These are phyloP conservation scores for Cladosporium cucumerinum DNA, from an alignment of 2,329 filamentous ascomycete genomes.

Conservation along the genomic window DNA sequence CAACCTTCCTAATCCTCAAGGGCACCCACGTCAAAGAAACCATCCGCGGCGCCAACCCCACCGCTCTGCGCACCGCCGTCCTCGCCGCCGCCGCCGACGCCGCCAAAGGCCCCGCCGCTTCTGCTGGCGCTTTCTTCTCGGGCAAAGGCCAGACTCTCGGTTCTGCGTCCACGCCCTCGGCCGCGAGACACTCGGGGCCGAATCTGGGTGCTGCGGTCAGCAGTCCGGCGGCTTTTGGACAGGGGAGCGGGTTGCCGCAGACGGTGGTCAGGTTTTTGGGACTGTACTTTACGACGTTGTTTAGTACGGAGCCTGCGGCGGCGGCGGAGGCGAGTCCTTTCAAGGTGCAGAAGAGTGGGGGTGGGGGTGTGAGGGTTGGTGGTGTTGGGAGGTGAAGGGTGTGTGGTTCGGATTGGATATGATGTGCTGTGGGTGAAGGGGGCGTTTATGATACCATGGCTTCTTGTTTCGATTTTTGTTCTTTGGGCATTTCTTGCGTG, in stretches of 20 bases:
- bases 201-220: conserved; percentile 26
- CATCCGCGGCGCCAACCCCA: conserved; percentile 48
- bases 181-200: conserved; percentile 22
- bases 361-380: conserved; percentile 7
- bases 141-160: conserved; percentile 44
- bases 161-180: conserved; percentile 18
- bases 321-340: conserved; percentile 46
- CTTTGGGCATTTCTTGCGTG: not conserved
- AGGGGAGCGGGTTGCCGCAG: conserved; percentile 38
- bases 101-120: conserved; percentile 31
- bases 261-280: conserved; percentile 45
- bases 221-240: conserved; percentile 30
- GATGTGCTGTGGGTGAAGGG: not conserved
- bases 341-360: conserved; percentile 14
- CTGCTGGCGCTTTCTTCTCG: conserved; percentile 34
- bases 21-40: conserved; percentile 44
- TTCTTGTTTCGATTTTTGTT: not conserved
- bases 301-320: conserved; percentile 43
- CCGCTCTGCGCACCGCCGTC: conserved; percentile 46
- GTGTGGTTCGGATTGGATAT: not conserved
- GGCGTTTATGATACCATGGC: conserved; percentile 12
- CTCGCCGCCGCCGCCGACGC: conserved; percentile 43
- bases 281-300: conserved; percentile 45
- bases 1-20: conserved; percentile 49
- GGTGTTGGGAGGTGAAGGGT: conserved; percentile 3